These are phyloP conservation scores for Sugiyamaella smithiae DNA, from an alignment of 805 yeast genomes.

Conservation along the genomic window DNA sequence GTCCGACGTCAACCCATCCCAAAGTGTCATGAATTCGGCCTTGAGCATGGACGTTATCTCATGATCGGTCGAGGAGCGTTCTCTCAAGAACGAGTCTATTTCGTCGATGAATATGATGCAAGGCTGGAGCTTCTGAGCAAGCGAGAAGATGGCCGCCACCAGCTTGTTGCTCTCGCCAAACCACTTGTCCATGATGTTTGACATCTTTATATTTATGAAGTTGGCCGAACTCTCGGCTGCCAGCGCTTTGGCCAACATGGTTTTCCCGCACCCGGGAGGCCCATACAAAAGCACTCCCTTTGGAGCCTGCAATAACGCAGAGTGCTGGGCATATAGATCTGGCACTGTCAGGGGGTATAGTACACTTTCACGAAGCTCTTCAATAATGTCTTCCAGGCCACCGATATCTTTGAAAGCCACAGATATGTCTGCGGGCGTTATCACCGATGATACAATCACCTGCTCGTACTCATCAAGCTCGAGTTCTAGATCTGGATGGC, in stretches of 20 bases:
- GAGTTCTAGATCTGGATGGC: slow-evolving; percentile 56
- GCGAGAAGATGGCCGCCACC: slow-evolving; percentile 86
- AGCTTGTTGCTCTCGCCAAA: slow-evolving; percentile 94
- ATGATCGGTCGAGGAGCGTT: slow-evolving; percentile 79
- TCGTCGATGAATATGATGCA: slow-evolving; percentile 95
- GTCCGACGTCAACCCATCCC: slow-evolving; percentile 87
- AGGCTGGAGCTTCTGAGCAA: slow-evolving; percentile 87
- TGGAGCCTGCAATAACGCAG: slow-evolving; percentile 77
- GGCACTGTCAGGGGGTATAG: slow-evolving; percentile 81
- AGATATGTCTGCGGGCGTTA: slow-evolving; percentile 79
- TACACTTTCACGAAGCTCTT: slow-evolving; percentile 83
- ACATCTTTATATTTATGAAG: slow-evolving; percentile 87
- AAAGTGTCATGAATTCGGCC: slow-evolving; percentile 95
- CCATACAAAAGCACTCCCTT: slow-evolving; percentile 91
- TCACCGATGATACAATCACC: slow-evolving; percentile 69
- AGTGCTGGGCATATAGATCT: slow-evolving; percentile 65
- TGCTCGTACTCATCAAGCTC: slow-evolving; percentile 72
- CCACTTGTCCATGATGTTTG: slow-evolving; percentile 95
- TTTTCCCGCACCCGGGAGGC: slow-evolving; percentile 98
- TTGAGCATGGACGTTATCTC: slow-evolving; percentile 93
- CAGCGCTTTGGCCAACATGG: slow-evolving; percentile 94
- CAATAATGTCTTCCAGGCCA: slow-evolving; percentile 78
- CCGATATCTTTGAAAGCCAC: slow-evolving; percentile 81
- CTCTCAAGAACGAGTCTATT: slow-evolving; percentile 90
- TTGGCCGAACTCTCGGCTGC: slow-evolving; percentile 91